Evolutionary conservation across 148 eudicot genomes (phyloP), one percentile per base, ranked within the genome.

Genomic region (Pharnaceum exiguum): DNA sequence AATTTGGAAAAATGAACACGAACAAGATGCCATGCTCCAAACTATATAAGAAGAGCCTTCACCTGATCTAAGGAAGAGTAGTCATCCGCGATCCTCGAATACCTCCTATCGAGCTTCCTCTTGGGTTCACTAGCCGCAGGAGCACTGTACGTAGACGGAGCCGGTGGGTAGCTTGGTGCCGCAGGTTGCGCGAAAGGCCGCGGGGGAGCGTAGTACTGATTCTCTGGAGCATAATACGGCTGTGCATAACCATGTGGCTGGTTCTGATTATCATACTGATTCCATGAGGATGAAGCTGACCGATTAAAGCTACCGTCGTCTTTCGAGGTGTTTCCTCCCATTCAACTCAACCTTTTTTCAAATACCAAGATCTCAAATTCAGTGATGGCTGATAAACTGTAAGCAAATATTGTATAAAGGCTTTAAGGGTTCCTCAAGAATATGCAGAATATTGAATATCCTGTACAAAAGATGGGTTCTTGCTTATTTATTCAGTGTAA

Each of bases 41-140:
- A n/a, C n/a, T n/a, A n/a, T n/a, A n/a, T n/a, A n/a, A n/a, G n/a
- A n/a, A n/a, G n/a, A n/a, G n/a, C n/a, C n/a, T n/a, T n/a, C n/a
- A 66, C 70, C 70, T 66, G 70, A 8, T 57, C 63, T 11, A 66
- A 47, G 50, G 70, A 66, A 3, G 62, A 35, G 23, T 57, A 66
- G 22, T 57, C 63, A 57, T 66, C 70, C 15, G 70, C 49, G 28
- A 66, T 66, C 45, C 62, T 56, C 21, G 70, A 66, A 56, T 55
- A 66, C 21, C 53, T 46, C 59, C 70, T 56, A n/a, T 66, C 70
- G 18, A 66, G 40, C 47, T 11, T 44, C 62, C 48, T 66, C 19
- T 48, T 66, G 11, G 55, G 70, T 29, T 26, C 54, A 57, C 37
- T 26, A 35, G 70, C 8, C 27, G 22, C n/a, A n/a, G n/a, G 13